These are phyloP conservation scores for Amoebophrya sp. DNA, from an alignment of 169 alveolate genomes.

Conservation along the genomic window DNA sequence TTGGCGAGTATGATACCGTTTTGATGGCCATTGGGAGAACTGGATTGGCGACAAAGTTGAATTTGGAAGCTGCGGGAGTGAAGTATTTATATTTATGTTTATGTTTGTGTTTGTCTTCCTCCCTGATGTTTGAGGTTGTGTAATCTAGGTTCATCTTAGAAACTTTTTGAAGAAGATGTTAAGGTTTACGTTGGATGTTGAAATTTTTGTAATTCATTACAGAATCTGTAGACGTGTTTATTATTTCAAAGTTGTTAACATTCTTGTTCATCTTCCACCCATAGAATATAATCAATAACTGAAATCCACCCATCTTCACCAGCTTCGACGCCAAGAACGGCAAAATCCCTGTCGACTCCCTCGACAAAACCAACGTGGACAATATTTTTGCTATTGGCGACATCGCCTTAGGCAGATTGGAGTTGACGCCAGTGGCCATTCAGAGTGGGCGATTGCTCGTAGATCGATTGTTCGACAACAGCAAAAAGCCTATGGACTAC, in stretches of 20 bases:
- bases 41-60: slow-evolving; percentile 68
- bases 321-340: slow-evolving; percentile 61
- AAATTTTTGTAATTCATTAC: too few species aligned
- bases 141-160: too few species aligned
- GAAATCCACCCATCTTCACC: too few species aligned
- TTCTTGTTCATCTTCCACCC: too few species aligned
- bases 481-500: slow-evolving; percentile 70
- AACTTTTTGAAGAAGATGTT: too few species aligned
- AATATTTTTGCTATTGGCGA: slow-evolving; percentile 38
- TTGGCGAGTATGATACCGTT: slow-evolving; percentile 75
- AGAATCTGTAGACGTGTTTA: too few species aligned
- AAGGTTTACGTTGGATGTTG: too few species aligned
- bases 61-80: slow-evolving; percentile 69
- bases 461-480: slow-evolving; percentile 72
- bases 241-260: too few species aligned
- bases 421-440: slow-evolving; percentile 94
- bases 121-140: too few species aligned
- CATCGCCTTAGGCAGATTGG: slow-evolving; percentile 68
- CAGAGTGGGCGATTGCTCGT: slow-evolving; percentile 88
- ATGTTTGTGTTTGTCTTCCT: too few species aligned
- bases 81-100: too few species aligned
- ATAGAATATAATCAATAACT: too few species aligned
- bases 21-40: slow-evolving; percentile 91
- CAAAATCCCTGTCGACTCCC: slow-evolving; percentile 70
- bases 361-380: slow-evolving; percentile 71